Conservation (phyloP, 371 early-diverging fungal species). For the Dichotomocladium elegans region DNA sequence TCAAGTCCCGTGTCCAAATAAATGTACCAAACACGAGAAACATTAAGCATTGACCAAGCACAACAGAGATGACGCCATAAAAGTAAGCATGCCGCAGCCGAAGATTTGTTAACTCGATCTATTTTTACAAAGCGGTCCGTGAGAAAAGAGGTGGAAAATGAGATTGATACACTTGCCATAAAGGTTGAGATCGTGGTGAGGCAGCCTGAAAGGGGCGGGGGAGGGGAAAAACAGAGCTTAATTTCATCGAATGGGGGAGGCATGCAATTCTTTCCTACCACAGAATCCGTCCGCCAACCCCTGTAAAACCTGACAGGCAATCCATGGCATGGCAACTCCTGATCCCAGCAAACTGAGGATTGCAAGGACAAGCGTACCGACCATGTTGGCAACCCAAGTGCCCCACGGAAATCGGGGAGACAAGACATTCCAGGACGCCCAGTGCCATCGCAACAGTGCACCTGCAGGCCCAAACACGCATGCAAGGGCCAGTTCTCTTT, state of each 20-base stretch:
- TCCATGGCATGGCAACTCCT: conserved; percentile 14
- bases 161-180: conserved; percentile 31
- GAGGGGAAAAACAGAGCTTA: no score
- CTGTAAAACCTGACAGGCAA: conserved; percentile 48
- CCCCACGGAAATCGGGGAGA: conserved; percentile 28
- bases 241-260: no score
- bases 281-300: conserved; percentile 67
- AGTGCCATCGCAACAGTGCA: conserved; percentile 65
- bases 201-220: no score
- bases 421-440: conserved; percentile 50
- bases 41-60: conserved; percentile 46
- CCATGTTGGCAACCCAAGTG: conserved; percentile 64
- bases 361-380: conserved; percentile 57
- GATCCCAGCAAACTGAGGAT: conserved; percentile 43
- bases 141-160: not conserved
- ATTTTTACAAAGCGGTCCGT: not conserved
- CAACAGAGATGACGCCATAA: conserved; percentile 45
- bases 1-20: conserved; percentile 46
- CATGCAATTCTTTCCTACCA: conserved; percentile 39
- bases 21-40: conserved; percentile 49
- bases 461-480: conserved; percentile 59
- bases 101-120: conserved; percentile 45
- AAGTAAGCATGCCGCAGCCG: conserved; percentile 31
- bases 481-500: conserved; percentile 38
- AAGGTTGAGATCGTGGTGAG: conserved; percentile 76